Conservation (phyloP, 371 early-diverging fungal species). For the Syncephalis fuscata region DNA sequence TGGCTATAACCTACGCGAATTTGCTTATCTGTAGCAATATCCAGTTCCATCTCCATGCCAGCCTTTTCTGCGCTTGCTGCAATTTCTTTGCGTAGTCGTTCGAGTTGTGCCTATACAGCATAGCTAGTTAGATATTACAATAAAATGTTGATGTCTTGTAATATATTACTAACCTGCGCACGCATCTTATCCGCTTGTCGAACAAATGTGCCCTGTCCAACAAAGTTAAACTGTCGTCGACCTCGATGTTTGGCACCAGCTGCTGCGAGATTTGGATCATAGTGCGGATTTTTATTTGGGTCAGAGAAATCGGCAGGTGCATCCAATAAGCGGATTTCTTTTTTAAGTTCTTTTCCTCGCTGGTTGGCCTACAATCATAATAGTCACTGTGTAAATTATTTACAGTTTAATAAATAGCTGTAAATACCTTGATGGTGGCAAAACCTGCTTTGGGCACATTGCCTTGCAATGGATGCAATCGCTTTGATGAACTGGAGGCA, state of each 20-base stretch:
- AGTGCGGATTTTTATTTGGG: conserved; percentile 71
- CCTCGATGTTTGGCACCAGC: conserved; percentile 31
- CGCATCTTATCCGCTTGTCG: conserved; percentile 66
- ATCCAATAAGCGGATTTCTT: conserved; percentile 17
- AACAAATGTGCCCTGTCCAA: conserved; percentile 64
- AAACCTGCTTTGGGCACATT: conserved; percentile 29
- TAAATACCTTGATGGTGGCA: conserved; percentile 23
- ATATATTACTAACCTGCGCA: conserved; percentile 23
- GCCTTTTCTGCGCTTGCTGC: conserved; percentile 63
- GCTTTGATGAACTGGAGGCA: no score
- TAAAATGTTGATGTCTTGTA: not conserved
- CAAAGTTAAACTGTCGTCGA: conserved; percentile 51
- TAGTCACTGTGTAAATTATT: not conserved
- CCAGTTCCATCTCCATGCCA: conserved; percentile 69
- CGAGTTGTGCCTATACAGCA: conserved; percentile 36
- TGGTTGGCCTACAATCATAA: conserved; percentile 18
- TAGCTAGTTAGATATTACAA: not conserved
- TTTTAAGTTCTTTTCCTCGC: conserved; percentile 18
- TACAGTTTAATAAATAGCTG: not conserved
- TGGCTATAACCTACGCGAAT: conserved; percentile 37
- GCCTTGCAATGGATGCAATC: no score
- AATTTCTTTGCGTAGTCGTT: conserved; percentile 71
- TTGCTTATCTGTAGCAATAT: conserved; percentile 44
- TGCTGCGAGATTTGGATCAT: conserved; percentile 44
- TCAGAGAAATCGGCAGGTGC: conserved; percentile 30